These are phyloP conservation scores for Lycium ferocissimum DNA, from an alignment of 257 asterid species.

Conservation along the genomic window DNA sequence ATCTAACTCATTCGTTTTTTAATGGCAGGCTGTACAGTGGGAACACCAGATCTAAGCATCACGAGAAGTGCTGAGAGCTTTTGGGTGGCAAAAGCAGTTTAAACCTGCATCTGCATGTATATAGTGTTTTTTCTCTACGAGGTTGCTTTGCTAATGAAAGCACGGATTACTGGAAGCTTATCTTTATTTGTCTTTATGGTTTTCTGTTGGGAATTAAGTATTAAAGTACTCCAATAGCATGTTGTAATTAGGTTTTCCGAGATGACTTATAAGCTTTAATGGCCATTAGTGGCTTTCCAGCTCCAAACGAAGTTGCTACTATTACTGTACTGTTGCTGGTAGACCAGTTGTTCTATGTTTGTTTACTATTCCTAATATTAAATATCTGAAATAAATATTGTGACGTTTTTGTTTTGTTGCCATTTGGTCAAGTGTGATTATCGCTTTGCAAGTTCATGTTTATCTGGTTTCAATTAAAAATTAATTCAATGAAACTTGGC, in stretches of 20 bases:
- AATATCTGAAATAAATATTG: background rate
- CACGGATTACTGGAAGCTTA: background rate
- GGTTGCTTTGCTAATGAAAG: background rate
- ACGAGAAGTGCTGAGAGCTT: slow-evolving; percentile 39
- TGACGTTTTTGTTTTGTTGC: background rate
- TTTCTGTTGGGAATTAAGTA: slow-evolving; percentile 5
- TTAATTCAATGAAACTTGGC: slow-evolving; percentile 2
- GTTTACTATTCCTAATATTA: background rate
- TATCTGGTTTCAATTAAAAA: slow-evolving; percentile 7
- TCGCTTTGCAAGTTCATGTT: slow-evolving; percentile 8
- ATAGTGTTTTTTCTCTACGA: slow-evolving; percentile 36
- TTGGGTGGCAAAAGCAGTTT: slow-evolving; percentile 15
- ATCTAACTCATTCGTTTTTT: background rate
- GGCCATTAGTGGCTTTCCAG: slow-evolving; percentile 8
- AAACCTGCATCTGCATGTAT: slow-evolving; percentile 40
- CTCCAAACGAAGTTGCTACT: background rate
- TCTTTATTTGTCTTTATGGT: background rate
- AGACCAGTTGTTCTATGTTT: background rate
- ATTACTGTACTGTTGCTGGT: background rate
- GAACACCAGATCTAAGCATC: slow-evolving; percentile 82
- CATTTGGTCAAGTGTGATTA: background rate
- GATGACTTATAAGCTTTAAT: background rate
- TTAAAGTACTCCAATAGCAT: background rate
- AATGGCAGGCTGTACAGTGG: slow-evolving; percentile 87
- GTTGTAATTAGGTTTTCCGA: background rate